Base-by-base conservation (phyloP, 2,329 filamentous ascomycete species). In the Ceratocystiopsis sp. region DNA sequence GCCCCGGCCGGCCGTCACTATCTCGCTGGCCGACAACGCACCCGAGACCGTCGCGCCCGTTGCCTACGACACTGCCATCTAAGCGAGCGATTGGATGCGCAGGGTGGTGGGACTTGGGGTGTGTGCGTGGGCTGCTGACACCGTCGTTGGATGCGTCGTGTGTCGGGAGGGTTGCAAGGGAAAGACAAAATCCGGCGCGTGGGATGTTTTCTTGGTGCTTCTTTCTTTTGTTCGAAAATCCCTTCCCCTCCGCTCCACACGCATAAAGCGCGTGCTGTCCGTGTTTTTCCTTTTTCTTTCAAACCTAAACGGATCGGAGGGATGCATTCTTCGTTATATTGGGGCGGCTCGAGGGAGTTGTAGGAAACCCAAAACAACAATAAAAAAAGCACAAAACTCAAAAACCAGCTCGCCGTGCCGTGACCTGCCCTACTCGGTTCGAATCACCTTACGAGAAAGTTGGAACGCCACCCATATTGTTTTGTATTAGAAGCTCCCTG, bases 61-160 rank as follows among this genome's bases (percentile, higher is more conserved):
- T 57, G 69, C 91, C 60, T 98, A 96, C 79, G 91, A 96, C 77
- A 98, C 91, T 59, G 89, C 84, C 62, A 96, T 98, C 68, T 98
- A 91, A 48, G 17, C 32, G 16, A 33, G 25, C 9, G 43, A 44
- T 10, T 8, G 25, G 25, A 29, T 29, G 25, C 25, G 25, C 7
- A 11, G 25, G 10, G 25, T 29, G 6, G 25, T 29, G 25, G 25
- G 2, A 7, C 19, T 29, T 21, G 21, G 21, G 25, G 25, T 8
- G 25, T 8, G 25, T 29, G 25, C 19, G 19, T 21, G 4, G 19
- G 19, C 25, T 29, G 9, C 7, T 29, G 9, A 10, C 25, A 29
- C 25, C 25, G 25, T 29, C 25, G 25, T 29, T 11, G 25, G 25
- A 29, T 29, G 25, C 25, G 25, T 29, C 25, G 25, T 29, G 25